Conservation (phyloP, 169 alveolate species). For the Plasmodium knowlesi region DNA sequence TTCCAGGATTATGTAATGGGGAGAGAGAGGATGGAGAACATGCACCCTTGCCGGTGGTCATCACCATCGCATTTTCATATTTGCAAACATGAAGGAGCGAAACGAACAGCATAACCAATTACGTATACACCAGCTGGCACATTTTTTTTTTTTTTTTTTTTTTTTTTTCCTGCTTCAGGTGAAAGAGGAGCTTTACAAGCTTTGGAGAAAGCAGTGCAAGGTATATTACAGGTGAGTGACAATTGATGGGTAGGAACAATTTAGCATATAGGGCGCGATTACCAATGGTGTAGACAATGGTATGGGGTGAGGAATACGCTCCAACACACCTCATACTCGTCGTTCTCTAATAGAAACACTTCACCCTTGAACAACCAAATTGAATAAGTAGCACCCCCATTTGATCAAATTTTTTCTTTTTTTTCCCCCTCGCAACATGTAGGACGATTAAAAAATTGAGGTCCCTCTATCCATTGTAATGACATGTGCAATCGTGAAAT, state of each 20-base stretch:
- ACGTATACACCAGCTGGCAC: not conserved
- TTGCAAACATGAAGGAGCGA: not conserved
- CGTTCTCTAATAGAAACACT: not conserved
- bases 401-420: not conserved
- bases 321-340: not conserved
- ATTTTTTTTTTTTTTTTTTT: not conserved
- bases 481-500: not conserved
- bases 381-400: not conserved
- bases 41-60: not conserved
- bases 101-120: not conserved
- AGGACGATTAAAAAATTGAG: slow-evolving; percentile 38
- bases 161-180: slow-evolving; percentile 1
- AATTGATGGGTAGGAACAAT: not conserved
- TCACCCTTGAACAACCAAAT: not conserved
- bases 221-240: slow-evolving; percentile 61
- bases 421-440: not conserved
- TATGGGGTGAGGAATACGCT: not conserved
- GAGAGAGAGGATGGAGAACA: too few species aligned
- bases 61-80: not conserved
- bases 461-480: slow-evolving; percentile 7
- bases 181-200: slow-evolving; percentile 49
- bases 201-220: slow-evolving; percentile 67
- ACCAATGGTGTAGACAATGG: not conserved
- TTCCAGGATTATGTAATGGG: slow-evolving; percentile 58
- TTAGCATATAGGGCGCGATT: not conserved